phyloP scores from a whole-genome alignment of 2,329 filamentous ascomycete species.

The Hypoxylon sp. region DNA sequence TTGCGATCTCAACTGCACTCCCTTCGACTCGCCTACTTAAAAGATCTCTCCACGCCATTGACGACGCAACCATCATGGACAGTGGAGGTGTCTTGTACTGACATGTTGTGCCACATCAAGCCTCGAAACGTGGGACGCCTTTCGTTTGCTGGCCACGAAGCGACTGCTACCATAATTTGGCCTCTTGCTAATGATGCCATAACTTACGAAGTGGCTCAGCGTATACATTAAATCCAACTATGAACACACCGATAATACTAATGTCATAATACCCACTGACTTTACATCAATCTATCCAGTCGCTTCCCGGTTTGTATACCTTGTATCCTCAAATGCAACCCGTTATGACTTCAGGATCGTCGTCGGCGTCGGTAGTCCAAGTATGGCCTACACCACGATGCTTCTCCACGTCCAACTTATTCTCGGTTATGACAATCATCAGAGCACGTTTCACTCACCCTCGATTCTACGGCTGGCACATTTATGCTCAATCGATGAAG shows the following conservation, averaged over 20 bases:
- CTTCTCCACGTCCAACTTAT: neutral
- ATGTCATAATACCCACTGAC: constrained; percentile 22
- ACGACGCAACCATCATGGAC: constrained; percentile 10
- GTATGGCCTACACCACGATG: neutral
- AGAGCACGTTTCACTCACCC: neutral
- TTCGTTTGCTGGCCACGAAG: neutral
- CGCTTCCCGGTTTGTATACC: constrained; percentile 21
- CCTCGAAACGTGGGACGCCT: neutral
- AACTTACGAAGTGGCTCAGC: neutral
- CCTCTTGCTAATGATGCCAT: neutral
- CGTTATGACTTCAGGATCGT: constrained; percentile 6
- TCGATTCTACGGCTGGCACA: neutral
- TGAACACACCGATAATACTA: constrained; percentile 9
- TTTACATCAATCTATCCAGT: neutral
- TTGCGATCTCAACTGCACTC: neutral
- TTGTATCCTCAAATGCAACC: constrained; percentile 15
- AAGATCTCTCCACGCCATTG: constrained; percentile 16
- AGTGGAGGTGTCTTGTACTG: neutral
- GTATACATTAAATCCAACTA: constrained; percentile 4
- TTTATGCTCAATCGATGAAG: neutral
- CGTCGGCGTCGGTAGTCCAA: neutral
- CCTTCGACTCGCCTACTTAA: constrained; percentile 5
- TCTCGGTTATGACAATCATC: neutral
- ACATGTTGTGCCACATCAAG: neutral
- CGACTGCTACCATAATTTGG: neutral